Evolutionary conservation across 192 early-diverging fungal species (phyloP), one percentile per base, ranked within the genome.

Genomic region (Radiomyces spectabilis): DNA sequence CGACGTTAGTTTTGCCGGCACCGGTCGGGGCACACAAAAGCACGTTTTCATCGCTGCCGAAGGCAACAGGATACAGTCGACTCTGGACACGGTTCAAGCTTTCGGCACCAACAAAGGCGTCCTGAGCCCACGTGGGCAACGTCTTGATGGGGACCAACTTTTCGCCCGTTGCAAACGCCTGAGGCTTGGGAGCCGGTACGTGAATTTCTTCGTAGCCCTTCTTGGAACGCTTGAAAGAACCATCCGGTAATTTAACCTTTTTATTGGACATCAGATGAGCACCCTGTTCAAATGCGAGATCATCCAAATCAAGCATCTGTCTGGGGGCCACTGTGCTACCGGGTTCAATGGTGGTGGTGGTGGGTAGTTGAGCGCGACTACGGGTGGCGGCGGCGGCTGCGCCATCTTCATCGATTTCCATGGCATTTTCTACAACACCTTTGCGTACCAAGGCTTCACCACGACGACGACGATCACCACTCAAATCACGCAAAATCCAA

Each of bases 221-320:
- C 45, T 62, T 62, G 6, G 60, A 37, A 9, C 53, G n/a, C 74
- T 94, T 95, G 63, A 91, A 88, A 6, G 95, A 92, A 12, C 97
- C 97, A 54, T 88, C 79, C 10, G 97, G 97, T 7, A 97, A 73
- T 58, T 82, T 83, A 52, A 87, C 89, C 60, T 88, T 87, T 57
- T 95, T 95, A 77, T 99, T 99, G 25, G 95, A 91, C 95, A 98
- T 99, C 41, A 98, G 72, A 52, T 95, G 97, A 4, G 88, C 85
- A 47, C 97, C 97, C 72, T 97, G 90, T 50, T 83, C 65, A 69
- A 99, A 99, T 22, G 81, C 73, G 41, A 99, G 66, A 4, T 86
- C 72, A 0, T 93, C 86, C 15, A 98, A 63, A 68, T 96, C 90
- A 22, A 97, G 40, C 32, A 82, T 45, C 41, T 79, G 73, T n/a